These are phyloP conservation scores for Diaporthe capsici DNA, from an alignment of 2,329 filamentous ascomycete species.

Conservation along the genomic window DNA sequence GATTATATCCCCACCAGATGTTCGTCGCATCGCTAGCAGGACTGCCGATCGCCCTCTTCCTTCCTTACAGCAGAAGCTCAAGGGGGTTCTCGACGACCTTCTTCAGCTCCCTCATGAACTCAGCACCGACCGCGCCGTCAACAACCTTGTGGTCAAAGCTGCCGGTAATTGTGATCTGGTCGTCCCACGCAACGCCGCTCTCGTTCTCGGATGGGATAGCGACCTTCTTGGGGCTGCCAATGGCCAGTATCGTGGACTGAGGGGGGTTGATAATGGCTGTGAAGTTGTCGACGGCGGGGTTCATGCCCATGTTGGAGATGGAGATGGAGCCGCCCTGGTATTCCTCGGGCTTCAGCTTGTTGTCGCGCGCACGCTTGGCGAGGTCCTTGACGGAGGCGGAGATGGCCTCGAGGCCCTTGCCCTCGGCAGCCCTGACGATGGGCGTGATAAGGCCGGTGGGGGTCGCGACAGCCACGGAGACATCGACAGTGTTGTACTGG, in stretches of 20 bases:
- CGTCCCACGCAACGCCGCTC: slow-evolving; percentile 87
- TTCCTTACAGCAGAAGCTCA: slow-evolving; percentile 85
- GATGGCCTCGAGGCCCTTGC: slow-evolving; percentile 89
- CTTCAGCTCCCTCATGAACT: slow-evolving; percentile 98
- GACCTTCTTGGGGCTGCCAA: slow-evolving; percentile 96
- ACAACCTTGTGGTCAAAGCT: slow-evolving; percentile 99
- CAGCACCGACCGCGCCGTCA: slow-evolving; percentile 94
- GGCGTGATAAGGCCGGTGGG: slow-evolving; percentile 96
- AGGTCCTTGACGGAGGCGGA: slow-evolving; percentile 94
- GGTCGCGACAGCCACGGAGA: slow-evolving; percentile 95
- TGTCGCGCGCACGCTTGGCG: slow-evolving; percentile 93
- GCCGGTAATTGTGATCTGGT: slow-evolving; percentile 94
- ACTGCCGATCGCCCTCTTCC: slow-evolving; percentile 57
- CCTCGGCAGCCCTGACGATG: slow-evolving; percentile 91
- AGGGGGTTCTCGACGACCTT: slow-evolving; percentile 97
- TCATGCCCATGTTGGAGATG: slow-evolving; percentile 99
- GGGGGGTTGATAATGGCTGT: slow-evolving; percentile 99
- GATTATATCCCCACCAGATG: slow-evolving; percentile 50
- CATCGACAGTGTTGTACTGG: slow-evolving; percentile 92
- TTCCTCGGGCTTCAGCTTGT: slow-evolving; percentile 99
- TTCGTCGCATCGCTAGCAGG: slow-evolving; percentile 48
- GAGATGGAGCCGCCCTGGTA: slow-evolving; percentile 99
- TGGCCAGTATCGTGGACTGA: slow-evolving; percentile 93
- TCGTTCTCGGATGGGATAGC: slow-evolving; percentile 88
- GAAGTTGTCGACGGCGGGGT: slow-evolving; percentile 94